These are phyloP conservation scores for Microcyclosporella mali DNA, from an alignment of 2,329 filamentous ascomycete species.

Conservation along the genomic window DNA sequence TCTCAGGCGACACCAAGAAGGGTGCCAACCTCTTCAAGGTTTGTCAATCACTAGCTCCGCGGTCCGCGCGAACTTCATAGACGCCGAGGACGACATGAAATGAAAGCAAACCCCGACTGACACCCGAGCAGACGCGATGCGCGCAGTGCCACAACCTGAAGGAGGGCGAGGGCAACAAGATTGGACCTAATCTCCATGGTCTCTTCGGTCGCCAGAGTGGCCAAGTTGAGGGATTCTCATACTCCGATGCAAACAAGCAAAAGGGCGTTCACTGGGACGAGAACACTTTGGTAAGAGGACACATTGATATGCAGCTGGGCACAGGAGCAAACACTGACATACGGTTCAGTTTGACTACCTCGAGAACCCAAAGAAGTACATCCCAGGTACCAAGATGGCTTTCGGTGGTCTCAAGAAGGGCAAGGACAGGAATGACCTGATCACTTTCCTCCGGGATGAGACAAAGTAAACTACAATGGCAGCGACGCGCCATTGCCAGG, in stretches of 20 bases:
- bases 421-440: slow-evolving; percentile 98
- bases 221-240: slow-evolving; percentile 83
- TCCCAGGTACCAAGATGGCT: slow-evolving; percentile 99
- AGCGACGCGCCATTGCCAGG: not conserved
- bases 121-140: slow-evolving; percentile 65
- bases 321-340: slow-evolving; percentile 8
- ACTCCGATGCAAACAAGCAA: slow-evolving; percentile 99
- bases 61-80: not conserved
- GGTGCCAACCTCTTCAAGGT: slow-evolving; percentile 95
- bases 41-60: slow-evolving; percentile 27
- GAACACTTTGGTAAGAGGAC: slow-evolving; percentile 61
- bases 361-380: slow-evolving; percentile 99
- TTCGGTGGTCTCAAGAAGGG: slow-evolving; percentile 99
- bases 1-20: slow-evolving; percentile 77
- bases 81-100: not conserved
- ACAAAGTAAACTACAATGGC: slow-evolving; percentile 55
- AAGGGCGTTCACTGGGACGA: slow-evolving; percentile 89
- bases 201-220: slow-evolving; percentile 96
- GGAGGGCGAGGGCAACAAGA: slow-evolving; percentile 88
- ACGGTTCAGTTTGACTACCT: slow-evolving; percentile 79
- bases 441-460: slow-evolving; percentile 71
- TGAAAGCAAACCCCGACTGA: slow-evolving; percentile 4
- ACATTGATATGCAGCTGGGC: not conserved
- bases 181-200: slow-evolving; percentile 93
- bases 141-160: slow-evolving; percentile 98